Base-by-base conservation (phyloP, 2,329 filamentous ascomycete species). In the Escovopsis weberi region DNA sequence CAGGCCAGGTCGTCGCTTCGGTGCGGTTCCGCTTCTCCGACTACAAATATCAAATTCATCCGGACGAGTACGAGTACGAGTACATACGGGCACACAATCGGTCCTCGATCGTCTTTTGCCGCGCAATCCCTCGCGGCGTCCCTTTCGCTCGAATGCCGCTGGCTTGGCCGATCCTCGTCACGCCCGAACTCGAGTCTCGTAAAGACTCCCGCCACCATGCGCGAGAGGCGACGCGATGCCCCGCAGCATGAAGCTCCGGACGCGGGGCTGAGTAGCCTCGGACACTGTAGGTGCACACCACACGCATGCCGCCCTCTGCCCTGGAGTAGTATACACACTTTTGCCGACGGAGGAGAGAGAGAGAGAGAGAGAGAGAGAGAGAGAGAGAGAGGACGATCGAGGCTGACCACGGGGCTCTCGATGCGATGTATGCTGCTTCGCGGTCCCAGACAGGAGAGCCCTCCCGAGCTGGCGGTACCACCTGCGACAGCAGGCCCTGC, bases 391-490 rank as follows among this genome's bases (percentile, higher is more conserved):
- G 19, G 26, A n/a, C 11, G 18, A 19, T 15, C 26, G n/a, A 33
- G 26, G 15, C 26, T 15, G 34, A 12, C 28, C 11, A n/a, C 18
- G 23, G 33, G 35, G 23, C 30, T 19, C 23, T 23, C 23, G 23
- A 23, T 23, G 6, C 6, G 23, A 23, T 23, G 23, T 23, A 33
- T 28, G 11, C 12, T 19, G n/a, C 19, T 35, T 26, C 30, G 36
- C n/a, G 33, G 6, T 33, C 10, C 23, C 51, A 94, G 87, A 94
- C 64, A 86, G 82, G 56, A 76, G 78, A 59, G 79, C 79, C 51
- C 77, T 98, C 45, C 88, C 91, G 43, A 63, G 63, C 72, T 96
- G 91, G 91, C 81, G 91, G 54, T 94, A 95, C 66, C 67, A 69
- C 48, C 65, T 94, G 52, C 85, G 91, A 59, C 82, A 94, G 60